Base-by-base conservation (phyloP, 768 basidiomycete species). In the Strobilomyces confusus region DNA sequence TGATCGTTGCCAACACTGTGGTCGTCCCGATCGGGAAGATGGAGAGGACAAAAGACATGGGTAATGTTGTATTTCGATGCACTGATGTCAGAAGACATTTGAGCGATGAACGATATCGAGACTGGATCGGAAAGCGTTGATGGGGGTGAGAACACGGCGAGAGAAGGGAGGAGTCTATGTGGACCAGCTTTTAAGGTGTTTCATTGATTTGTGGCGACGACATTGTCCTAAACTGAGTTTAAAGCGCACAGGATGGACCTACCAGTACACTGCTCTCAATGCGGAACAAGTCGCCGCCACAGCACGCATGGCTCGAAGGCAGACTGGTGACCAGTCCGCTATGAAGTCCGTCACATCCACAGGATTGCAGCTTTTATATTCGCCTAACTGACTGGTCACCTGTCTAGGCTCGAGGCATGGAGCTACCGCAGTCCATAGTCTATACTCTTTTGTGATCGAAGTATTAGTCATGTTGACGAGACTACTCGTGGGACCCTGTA, bases 1-100 rank as follows among this genome's bases (percentile, higher is more conserved):
- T 15, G 15, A 25, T 42, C 41, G 9, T 15, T 42, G 14, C 1
- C 6, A 17, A 42, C 3, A 9, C 14, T 25, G 14, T 25, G 41
- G 22, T 42, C 41, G 5, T 73, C 65, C 13, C 22, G 22, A 14
- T 25, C 41, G 13, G 41, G 41, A 17, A 42, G 41, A 3, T 25
- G 41, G 14, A 42, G 23, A 15, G 41, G 41, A 9, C 12, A 25
- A 42, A 42, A 42, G 15, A 42, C 41, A 42, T 42, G 41, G 14
- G 41, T 42, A 42, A 42, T 14, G 22, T 13, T 25, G 22, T 42
- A 42, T 25, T 56, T 33, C 30, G 55, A 20, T 5, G 53, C 40
- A 47, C 17, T 20, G 4, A 38, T 15, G 19, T 41, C 52, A 12
- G 59, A 38, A 25, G 45, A 38, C 60, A 62, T 58, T 45, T 11